These are phyloP conservation scores for Kwoniella europaea DNA, from an alignment of 768 basidiomycete species.

Conservation along the genomic window DNA sequence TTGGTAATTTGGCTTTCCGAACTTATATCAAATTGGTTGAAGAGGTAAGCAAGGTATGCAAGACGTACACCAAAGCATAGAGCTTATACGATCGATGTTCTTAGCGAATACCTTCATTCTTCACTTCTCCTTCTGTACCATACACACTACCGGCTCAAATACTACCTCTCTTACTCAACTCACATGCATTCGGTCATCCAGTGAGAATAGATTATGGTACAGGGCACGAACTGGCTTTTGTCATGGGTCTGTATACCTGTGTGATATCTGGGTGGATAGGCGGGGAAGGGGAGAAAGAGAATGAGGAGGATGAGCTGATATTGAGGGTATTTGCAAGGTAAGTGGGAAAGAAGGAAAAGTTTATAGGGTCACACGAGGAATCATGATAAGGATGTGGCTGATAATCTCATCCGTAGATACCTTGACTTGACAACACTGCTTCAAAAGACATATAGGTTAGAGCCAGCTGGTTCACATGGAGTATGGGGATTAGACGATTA, in stretches of 20 bases:
- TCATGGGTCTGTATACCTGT: slow-evolving; percentile 66
- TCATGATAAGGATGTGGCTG: background rate
- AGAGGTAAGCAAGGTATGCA: slow-evolving; percentile 62
- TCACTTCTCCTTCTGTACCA: slow-evolving; percentile 61
- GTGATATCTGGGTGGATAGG: slow-evolving; percentile 50
- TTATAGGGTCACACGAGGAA: too few relatives aligned
- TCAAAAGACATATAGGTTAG: slow-evolving; percentile 85
- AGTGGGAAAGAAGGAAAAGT: background rate
- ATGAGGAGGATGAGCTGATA: slow-evolving; percentile 55
- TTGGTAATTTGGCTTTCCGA: slow-evolving; percentile 89
- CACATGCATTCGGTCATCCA: slow-evolving; percentile 79
- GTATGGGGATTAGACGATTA: slow-evolving; percentile 98
- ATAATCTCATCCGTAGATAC: slow-evolving; percentile 67
- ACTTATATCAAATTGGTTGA: slow-evolving; percentile 79
- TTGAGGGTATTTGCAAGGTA: slow-evolving; percentile 54
- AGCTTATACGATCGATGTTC: too few relatives aligned
- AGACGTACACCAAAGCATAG: too few relatives aligned
- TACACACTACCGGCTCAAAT: slow-evolving; percentile 67
- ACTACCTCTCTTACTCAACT: slow-evolving; percentile 75
- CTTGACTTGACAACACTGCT: slow-evolving; percentile 77
- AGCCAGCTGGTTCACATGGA: slow-evolving; percentile 96
- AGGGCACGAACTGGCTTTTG: slow-evolving; percentile 91
- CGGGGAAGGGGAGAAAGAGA: slow-evolving; percentile 31
- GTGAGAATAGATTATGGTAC: slow-evolving; percentile 94
- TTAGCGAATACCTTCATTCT: slow-evolving; percentile 63